phyloP scores from a whole-genome alignment of 805 yeast genomes.

The Kuraishia molischiana region DNA sequence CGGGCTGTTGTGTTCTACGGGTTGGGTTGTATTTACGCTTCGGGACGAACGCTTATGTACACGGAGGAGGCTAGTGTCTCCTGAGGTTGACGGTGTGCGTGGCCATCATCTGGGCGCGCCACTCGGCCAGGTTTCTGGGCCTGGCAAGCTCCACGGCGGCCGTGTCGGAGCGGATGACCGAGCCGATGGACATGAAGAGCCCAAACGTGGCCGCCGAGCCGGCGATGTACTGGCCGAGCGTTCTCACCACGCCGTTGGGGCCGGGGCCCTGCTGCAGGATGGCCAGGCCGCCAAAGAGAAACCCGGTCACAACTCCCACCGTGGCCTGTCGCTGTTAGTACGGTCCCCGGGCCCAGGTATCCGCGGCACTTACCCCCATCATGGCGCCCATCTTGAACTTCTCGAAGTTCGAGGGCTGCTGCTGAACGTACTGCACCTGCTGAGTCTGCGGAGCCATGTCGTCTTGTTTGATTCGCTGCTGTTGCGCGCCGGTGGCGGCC shows the following conservation, averaged over 20 bases:
- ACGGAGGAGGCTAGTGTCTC: not conserved
- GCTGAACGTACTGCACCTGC: slow-evolving; percentile 47
- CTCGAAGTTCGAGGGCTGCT: slow-evolving; percentile 81
- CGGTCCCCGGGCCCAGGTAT: not conserved
- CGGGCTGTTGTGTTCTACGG: too few relatives aligned
- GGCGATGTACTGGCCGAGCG: slow-evolving; percentile 90
- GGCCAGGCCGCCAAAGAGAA: slow-evolving; percentile 88
- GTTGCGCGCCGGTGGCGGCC: not conserved
- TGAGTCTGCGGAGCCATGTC: slow-evolving; percentile 53
- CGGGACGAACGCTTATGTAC: not conserved
- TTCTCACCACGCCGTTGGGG: slow-evolving; percentile 94
- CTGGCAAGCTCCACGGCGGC: slow-evolving; percentile 13
- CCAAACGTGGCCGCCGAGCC: slow-evolving; percentile 98
- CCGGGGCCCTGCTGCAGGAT: slow-evolving; percentile 94
- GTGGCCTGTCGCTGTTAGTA: slow-evolving; percentile 30
- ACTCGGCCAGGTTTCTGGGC: slow-evolving; percentile 22
- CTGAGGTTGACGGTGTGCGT: slow-evolving; percentile 14
- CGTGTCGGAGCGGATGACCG: slow-evolving; percentile 65
- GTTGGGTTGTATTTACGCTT: not conserved
- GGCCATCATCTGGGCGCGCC: slow-evolving; percentile 32
- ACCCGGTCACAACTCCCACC: slow-evolving; percentile 91
- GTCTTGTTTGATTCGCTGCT: not conserved
- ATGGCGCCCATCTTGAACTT: slow-evolving; percentile 97
- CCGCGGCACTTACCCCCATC: slow-evolving; percentile 62
- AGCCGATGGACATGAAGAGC: slow-evolving; percentile 91